Percentiles rank a stretch among this genome's conserved stretches.
phyloP scores from a whole-genome alignment of 805 yeast genomes.

The Torulaspora delbrueckii region DNA sequence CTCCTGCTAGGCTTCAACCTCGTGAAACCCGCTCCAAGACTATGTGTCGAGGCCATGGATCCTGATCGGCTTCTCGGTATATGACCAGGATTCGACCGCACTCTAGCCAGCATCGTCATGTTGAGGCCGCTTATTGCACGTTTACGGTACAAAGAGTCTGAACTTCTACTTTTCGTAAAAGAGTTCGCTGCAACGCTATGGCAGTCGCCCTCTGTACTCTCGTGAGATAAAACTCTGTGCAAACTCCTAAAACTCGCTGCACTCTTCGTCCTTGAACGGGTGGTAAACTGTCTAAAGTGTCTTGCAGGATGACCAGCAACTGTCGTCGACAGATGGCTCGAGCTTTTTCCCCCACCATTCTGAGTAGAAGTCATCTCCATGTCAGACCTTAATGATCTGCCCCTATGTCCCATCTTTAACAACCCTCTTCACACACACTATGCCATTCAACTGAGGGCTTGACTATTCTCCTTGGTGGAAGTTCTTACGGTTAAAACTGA shows the following conservation, averaged over 20 bases:
- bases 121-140: conserved; percentile 31
- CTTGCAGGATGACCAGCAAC: conserved; percentile 15
- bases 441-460: background rate
- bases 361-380: conserved; percentile 14
- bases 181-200: conserved; percentile 9
- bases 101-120: conserved; percentile 32
- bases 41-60: conserved; percentile 9
- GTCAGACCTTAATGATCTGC: conserved; percentile 16
- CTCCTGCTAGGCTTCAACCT: conserved; percentile 31
- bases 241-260: conserved; percentile 32
- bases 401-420: conserved; percentile 16
- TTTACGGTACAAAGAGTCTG: conserved; percentile 29
- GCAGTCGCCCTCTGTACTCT: conserved; percentile 16
- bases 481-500: too few relatives aligned
- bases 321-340: conserved; percentile 7
- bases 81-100: conserved; percentile 23
- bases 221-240: conserved; percentile 28
- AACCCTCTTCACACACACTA: background rate
- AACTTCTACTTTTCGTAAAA: conserved; percentile 27
- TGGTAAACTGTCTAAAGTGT: conserved; percentile 29
- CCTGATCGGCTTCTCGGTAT: conserved; percentile 8
- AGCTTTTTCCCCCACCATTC: conserved; percentile 7
- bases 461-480: too few relatives aligned
- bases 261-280: conserved; percentile 32
- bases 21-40: conserved; percentile 11